These are phyloP conservation scores for Podaxis mareebaensis DNA, from an alignment of 768 basidiomycete genomes.

Conservation along the genomic window DNA sequence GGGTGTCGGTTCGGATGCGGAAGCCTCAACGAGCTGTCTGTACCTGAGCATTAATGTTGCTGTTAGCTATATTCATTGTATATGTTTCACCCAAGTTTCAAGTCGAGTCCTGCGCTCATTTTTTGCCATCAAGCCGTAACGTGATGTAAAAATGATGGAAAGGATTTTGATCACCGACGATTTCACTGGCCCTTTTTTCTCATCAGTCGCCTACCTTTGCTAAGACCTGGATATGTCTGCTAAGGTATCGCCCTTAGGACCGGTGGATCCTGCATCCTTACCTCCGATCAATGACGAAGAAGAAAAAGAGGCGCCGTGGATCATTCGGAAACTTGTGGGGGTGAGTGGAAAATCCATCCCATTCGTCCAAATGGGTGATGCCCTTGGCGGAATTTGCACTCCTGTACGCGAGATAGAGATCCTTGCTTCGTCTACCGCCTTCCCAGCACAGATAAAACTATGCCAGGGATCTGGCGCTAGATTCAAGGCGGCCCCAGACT, in stretches of 20 bases:
- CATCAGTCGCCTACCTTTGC: slow-evolving; percentile 20
- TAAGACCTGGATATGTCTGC: slow-evolving; percentile 1
- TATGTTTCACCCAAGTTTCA: slow-evolving; percentile 8
- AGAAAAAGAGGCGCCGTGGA: slow-evolving; percentile 62
- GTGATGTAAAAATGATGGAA: not conserved
- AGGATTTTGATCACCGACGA: not conserved
- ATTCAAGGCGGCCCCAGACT: no score
- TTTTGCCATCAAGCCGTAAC: not conserved
- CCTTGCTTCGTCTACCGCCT: no score
- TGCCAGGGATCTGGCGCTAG: no score
- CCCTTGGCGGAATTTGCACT: no score
- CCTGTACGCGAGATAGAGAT: no score
- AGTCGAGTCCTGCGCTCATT: not conserved
- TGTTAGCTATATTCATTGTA: slow-evolving; percentile 5
- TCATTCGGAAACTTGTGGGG: slow-evolving; percentile 63
- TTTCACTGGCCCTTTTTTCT: not conserved
- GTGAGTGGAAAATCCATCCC: slow-evolving; percentile 36
- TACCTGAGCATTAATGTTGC: not conserved
- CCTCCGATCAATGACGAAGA: slow-evolving; percentile 39
- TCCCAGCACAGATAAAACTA: no score
- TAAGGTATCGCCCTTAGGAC: slow-evolving; percentile 42
- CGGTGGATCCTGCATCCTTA: slow-evolving; percentile 50
- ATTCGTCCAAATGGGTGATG: not conserved
- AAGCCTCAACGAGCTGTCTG: slow-evolving; percentile 58
- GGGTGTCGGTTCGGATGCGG: slow-evolving; percentile 18